Evolutionary conservation across 2,329 filamentous ascomycete species (phyloP), one percentile per base, ranked within the genome.

Genomic region (Dendryphion nanum): DNA sequence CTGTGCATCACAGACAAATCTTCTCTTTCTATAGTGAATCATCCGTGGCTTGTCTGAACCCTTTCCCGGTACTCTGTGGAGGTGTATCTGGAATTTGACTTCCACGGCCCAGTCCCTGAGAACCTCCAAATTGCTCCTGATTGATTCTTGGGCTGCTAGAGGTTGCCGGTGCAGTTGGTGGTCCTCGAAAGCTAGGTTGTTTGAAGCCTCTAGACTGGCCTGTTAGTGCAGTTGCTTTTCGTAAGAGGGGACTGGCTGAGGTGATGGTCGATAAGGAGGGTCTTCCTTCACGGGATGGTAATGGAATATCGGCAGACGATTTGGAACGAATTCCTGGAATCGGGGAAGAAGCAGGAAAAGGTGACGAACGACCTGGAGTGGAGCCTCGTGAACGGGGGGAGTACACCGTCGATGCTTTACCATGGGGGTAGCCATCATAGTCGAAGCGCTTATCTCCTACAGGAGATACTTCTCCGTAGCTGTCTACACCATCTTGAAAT

Each of bases 171-270:
- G 50, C 45, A 4, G 51, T 53, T 18, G 47, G 55, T 14, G 49
- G 55, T 2, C 43, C 49, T 14, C 48, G 28, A 14, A 51, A 59
- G 13, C 42, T 51, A 3, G 48, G 51, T 20, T 58, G 54, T 8
- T 50, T 55, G 28, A 57, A 39, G n/a, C 42, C 47, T 3, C 10
- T 10, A 10, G 10, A 8, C 10, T 26, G 23, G 3, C 3, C n/a
- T 10, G 23, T 8, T 20, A 13, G 15, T 14, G 53, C 58, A 4
- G 57, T 65, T 3, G 60, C 63, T 10, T 60, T 48, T 29, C 62
- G 47, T 2, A 66, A 39, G 26, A 66, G 40, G 24, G 64, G 63
- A 36, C 63, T 67, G 1, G 63, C 55, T 0, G 57, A 57, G 7
- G 53, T 48, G 6, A 50, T 18, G 28, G 48, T 50, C 10, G 37